Evolutionary conservation across 495 filamentous ascomycete species (phyloP), one percentile per base, ranked within the genome.

Genomic region (Mycothermus thermophilus): DNA sequence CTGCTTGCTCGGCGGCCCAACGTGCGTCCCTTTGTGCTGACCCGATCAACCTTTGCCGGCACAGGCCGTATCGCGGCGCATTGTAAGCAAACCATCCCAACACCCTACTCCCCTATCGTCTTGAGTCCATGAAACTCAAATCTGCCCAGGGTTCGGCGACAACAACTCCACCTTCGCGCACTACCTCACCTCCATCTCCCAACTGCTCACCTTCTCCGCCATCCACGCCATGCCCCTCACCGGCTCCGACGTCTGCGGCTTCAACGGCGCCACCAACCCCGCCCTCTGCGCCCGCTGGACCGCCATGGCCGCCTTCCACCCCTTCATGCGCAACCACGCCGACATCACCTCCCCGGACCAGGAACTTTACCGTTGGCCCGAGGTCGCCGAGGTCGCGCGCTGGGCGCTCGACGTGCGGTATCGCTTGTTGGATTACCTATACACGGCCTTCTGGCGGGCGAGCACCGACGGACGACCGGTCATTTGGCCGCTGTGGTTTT

Each of bases 141-240:
- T n/a, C n/a, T n/a, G n/a, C n/a, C n/a, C n/a, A n/a, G n/a, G n/a
- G 85, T 75, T 90, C 8, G 85, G 85, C 16, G 85, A 94, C 60
- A 94, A 94, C 51, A 32, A 71, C 3, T 76, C 76, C 14, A 52
- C 66, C 15, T 94, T 85, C 85, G 59, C 64, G 13, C 63, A 83
- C 37, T 90, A 88, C 61, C 71, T 75, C 8, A 55, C 64, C 17
- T 74, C 77, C 2, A 85, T 94, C 45, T 47, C 68, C 2, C 71
- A 75, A 34, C 64, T 84, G 54, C 62, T 93, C 7, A 67, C 76
- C 10, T 93, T 88, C 43, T 71, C 75, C 0, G 64, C 79, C 1
- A 67, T 93, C 37, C 90, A 83, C 68, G 79, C 86, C 47, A 56
- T 88, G 5, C 81, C 83, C 10, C 55, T 94, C 78, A 80, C 86